Percentiles rank a stretch among this genome's conserved stretches.
Conservation (phyloP, 1,139 yeast species). For the Arxiozyma telluris region DNA sequence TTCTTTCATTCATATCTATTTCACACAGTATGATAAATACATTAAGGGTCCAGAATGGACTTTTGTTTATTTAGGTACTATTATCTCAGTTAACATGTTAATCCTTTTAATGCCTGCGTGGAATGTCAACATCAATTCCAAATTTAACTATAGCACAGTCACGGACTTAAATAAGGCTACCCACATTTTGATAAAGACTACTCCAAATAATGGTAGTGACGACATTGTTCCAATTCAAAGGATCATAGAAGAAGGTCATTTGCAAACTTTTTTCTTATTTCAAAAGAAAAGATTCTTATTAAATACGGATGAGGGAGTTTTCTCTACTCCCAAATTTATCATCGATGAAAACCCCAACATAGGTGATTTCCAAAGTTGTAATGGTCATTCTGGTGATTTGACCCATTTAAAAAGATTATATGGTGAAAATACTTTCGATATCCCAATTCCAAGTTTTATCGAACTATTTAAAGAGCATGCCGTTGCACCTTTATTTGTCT, state of each 20-base stretch:
- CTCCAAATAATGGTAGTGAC: slow-evolving; percentile 78
- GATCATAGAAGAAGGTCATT: slow-evolving; percentile 50
- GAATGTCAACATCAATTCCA: slow-evolving; percentile 65
- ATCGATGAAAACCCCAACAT: slow-evolving; percentile 60
- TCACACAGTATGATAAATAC: slow-evolving; percentile 63
- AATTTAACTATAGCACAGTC: slow-evolving; percentile 60
- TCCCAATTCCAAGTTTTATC: slow-evolving; percentile 84
- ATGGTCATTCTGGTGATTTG: slow-evolving; percentile 58
- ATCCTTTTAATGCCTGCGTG: slow-evolving; percentile 92
- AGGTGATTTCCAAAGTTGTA: slow-evolving; percentile 47
- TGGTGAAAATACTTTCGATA: slow-evolving; percentile 83
- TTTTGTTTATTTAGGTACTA: slow-evolving; percentile 69
- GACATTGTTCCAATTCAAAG: slow-evolving; percentile 62
- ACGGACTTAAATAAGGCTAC: slow-evolving; percentile 51
- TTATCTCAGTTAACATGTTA: slow-evolving; percentile 64
- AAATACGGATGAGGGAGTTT: slow-evolving; percentile 44
- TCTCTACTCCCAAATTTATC: slow-evolving; percentile 73
- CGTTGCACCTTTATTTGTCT: slow-evolving; percentile 94
- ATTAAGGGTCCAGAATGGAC: slow-evolving; percentile 78
- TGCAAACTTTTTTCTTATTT: slow-evolving; percentile 68
- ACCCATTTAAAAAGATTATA: slow-evolving; percentile 51
- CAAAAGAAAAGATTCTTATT: slow-evolving; percentile 88
- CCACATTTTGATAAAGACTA: slow-evolving; percentile 68
- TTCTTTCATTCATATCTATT: slow-evolving; percentile 56
- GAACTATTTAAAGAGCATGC: slow-evolving; percentile 97